phyloP scores from a whole-genome alignment of 2,329 filamentous ascomycete species.

The Sporothrix curviconia region DNA sequence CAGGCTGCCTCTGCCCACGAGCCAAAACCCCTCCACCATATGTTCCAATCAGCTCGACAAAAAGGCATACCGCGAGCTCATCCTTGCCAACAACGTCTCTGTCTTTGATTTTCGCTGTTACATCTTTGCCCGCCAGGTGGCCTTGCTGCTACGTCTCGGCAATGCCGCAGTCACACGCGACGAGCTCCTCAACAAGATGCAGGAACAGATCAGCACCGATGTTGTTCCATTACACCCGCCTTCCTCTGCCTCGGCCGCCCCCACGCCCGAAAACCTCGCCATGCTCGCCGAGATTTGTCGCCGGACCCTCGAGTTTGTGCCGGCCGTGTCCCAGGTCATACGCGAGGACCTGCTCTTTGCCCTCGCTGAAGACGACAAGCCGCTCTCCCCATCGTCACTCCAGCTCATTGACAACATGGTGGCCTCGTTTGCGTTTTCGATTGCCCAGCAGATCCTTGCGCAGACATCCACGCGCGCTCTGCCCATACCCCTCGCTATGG shows the following conservation, averaged over 20 bases:
- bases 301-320: constrained; percentile 76
- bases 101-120: constrained; percentile 94
- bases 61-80: constrained; percentile 85
- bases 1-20: constrained; percentile 32
- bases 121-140: constrained; percentile 82
- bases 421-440: constrained; percentile 69
- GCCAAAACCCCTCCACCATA: constrained; percentile 33
- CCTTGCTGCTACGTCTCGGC: constrained; percentile 74
- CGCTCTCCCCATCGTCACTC: constrained; percentile 29
- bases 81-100: constrained; percentile 90
- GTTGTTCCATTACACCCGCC: not conserved
- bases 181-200: constrained; percentile 55
- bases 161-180: constrained; percentile 61
- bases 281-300: constrained; percentile 83
- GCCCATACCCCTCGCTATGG: constrained; percentile 52
- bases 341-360: constrained; percentile 68
- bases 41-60: constrained; percentile 56
- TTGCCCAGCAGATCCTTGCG: constrained; percentile 67
- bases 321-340: constrained; percentile 70
- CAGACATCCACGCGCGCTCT: constrained; percentile 66
- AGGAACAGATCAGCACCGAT: constrained; percentile 46
- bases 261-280: constrained; percentile 62
- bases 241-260: constrained; percentile 44
- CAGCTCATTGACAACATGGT: constrained; percentile 67
- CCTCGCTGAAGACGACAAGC: constrained; percentile 30